These are phyloP conservation scores for Calonectria naviculata DNA, from an alignment of 2,329 filamentous ascomycete species.

Conservation along the genomic window DNA sequence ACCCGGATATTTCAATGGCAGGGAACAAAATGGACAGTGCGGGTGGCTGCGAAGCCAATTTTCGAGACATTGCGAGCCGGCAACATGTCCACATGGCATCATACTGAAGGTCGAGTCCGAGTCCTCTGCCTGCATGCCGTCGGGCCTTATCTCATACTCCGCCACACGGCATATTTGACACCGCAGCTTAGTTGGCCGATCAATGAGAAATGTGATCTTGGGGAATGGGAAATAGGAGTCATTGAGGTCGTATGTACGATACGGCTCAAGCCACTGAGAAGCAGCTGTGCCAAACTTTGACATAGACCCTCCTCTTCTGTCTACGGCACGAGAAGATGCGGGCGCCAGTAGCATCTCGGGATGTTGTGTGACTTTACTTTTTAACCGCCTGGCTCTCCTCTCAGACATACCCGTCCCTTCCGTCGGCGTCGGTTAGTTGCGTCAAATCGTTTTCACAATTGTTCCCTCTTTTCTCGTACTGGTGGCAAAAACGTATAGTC, in stretches of 20 bases:
- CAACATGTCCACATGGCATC: constrained; percentile 50
- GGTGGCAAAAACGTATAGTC: not conserved
- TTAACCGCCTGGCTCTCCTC: not conserved
- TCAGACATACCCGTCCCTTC: not conserved
- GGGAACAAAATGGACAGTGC: constrained; percentile 50
- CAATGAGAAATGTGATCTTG: constrained; percentile 42
- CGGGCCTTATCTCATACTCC: constrained; percentile 30
- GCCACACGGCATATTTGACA: constrained; percentile 42
- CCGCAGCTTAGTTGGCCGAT: constrained; percentile 33
- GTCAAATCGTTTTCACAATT: not conserved
- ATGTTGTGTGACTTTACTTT: not conserved
- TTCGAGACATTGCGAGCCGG: constrained; percentile 42
- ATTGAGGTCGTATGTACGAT: constrained; percentile 28
- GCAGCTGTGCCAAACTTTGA: constrained; percentile 21
- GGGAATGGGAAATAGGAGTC: constrained; percentile 42
- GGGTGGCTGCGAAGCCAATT: constrained; percentile 38
- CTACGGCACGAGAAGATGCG: not conserved
- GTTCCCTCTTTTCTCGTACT: not conserved
- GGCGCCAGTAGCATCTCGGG: not conserved
- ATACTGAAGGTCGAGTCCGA: constrained; percentile 40
- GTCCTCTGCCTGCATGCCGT: constrained; percentile 21
- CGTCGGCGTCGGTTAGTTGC: not conserved
- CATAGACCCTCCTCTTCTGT: constrained; percentile 5
- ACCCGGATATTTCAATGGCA: constrained; percentile 36
- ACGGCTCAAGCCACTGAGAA: constrained; percentile 31